Evolutionary conservation across 306 rosid genomes (phyloP).

Genomic region (Oxytropis ochrocephala): DNA sequence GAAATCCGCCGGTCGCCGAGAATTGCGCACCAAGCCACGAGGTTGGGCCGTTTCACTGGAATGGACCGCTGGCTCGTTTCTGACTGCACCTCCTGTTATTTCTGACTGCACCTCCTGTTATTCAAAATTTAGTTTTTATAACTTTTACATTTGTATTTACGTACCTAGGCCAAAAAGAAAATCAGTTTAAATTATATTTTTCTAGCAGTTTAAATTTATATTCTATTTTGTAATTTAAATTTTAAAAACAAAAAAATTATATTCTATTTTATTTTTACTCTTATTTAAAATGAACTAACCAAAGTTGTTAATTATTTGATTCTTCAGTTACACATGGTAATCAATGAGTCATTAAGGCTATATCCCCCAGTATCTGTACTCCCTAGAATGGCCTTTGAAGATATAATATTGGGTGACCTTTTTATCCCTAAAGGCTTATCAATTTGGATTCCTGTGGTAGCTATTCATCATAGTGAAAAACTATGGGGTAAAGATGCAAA

Average conservation of each 20-base stretch:
- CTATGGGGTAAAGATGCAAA: conserved; percentile 93
- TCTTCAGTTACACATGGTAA: conserved; percentile 82
- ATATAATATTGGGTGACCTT: conserved; percentile 70
- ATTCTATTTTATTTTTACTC: no score
- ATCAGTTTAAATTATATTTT: not conserved
- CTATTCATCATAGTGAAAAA: conserved; percentile 86
- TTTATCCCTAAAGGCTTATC: conserved; percentile 87
- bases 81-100: no score
- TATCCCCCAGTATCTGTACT: conserved; percentile 93
- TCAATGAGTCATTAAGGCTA: conserved; percentile 83
- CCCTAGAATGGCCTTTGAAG: conserved; percentile 90
- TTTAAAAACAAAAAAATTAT: no score
- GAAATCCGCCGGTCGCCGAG: no score
- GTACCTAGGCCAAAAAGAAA: conserved; percentile 12
- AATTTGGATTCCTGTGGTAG: conserved; percentile 91
- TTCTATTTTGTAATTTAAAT: no score
- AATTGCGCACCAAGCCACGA: no score
- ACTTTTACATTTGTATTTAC: conserved; percentile 8
- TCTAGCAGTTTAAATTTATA: no score
- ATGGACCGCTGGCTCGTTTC: no score
- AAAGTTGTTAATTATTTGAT: not conserved
- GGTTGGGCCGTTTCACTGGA: no score
- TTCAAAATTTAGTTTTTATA: not conserved
- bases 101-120: no score
- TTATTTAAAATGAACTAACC: conserved; percentile 15